Percentiles rank a stretch among this genome's conserved stretches.
These are phyloP conservation scores for Pichia exigua DNA, from an alignment of 805 yeast species.

Conservation along the genomic window DNA sequence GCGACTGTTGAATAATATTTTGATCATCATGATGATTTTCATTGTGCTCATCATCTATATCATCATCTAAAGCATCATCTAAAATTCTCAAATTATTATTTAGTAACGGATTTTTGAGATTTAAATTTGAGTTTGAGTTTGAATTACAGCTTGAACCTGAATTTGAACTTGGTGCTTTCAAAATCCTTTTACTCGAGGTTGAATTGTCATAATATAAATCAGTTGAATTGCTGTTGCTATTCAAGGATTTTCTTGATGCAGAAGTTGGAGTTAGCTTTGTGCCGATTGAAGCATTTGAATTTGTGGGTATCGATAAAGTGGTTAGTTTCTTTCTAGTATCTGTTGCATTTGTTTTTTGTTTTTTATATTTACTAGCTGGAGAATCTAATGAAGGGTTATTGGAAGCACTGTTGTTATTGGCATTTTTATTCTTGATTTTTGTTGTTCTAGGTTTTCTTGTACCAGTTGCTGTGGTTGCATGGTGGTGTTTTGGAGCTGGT, in stretches of 20 bases:
- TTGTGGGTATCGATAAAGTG: neutral
- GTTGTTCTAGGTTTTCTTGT: conserved; percentile 20
- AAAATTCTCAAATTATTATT: neutral
- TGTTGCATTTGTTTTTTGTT: conserved; percentile 3
- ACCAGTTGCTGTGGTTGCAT: conserved; percentile 43
- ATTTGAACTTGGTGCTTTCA: conserved; percentile 5
- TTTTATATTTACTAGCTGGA: conserved; percentile 4
- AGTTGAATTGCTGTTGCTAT: neutral
- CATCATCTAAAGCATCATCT: conserved; percentile 5
- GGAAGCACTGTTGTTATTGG: neutral
- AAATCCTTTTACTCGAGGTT: neutral
- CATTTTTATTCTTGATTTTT: neutral
- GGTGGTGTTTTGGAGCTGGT: conserved; percentile 59
- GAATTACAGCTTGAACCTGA: neutral
- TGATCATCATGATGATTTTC: neutral
- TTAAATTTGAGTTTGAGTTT: neutral
- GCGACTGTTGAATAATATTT: neutral
- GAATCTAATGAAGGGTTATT: conserved; percentile 3
- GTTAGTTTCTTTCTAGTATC: neutral
- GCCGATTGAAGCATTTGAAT: neutral
- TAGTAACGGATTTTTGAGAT: neutral
- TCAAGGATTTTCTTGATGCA: conserved; percentile 1
- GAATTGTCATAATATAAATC: neutral
- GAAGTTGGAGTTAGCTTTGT: conserved; percentile 2
- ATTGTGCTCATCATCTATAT: neutral